Evolutionary conservation across 2,329 filamentous ascomycete species (phyloP), one percentile per base, ranked within the genome.

Genomic region (Aaosphaeria pasadenensis): DNA sequence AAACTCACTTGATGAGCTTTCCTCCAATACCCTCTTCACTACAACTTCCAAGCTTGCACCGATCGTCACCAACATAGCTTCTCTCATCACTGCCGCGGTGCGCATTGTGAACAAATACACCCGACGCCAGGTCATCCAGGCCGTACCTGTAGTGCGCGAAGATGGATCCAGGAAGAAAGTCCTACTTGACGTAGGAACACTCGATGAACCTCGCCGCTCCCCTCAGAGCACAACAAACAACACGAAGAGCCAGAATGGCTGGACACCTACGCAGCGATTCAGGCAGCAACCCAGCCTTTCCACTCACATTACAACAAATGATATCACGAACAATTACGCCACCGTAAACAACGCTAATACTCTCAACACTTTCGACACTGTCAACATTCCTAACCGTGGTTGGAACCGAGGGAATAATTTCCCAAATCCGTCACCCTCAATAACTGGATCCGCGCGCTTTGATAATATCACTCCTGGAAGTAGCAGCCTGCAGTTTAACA

Each of bases 141-240:
- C 57, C 9, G 49, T 61, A 5, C 53, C 59, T 1, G 38, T 64
- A 29, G 17, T 52, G 17, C 53, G 55, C 44, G 44, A 46, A 5
- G 54, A 61, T 30, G 62, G 60, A 32, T 54, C 61, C 28, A 55
- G 51, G 39, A 67, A 68, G 57, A 62, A 59, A 53, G 62, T 64
- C 40, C 54, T 67, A 30, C 32, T 67, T 31, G 61, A 65, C 35
- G 57, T 53, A 5, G 60, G 60, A 2, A 36, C 33, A n/a, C 33
- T 36, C 33, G 33, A 36, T 9, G 9, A 36, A 36, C 33, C 33
- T n/a, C 17, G 17, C 17, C 17, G 17, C 17, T 24, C 17, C 17
- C 17, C 17, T 24, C 17, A 24, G 17, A 36, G n/a, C 4, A 36
- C 4, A 36, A 9, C 4, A 36, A 36, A 36, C 33, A 36, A 36